Base-by-base conservation (phyloP, 2,329 filamentous ascomycete species). In the Beauveria scarabaeidicola region DNA sequence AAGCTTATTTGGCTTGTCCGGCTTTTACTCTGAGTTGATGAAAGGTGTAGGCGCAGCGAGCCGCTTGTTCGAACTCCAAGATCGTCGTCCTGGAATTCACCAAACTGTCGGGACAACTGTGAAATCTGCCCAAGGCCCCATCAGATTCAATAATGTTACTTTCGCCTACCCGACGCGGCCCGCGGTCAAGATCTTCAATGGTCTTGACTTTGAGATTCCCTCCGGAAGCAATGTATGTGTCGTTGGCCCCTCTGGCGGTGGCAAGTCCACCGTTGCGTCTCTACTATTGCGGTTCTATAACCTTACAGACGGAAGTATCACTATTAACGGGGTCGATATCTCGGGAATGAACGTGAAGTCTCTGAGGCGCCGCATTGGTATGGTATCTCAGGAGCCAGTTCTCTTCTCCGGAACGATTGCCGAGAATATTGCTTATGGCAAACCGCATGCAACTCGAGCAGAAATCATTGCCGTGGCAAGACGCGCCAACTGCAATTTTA, bases 11-110 rank as follows among this genome's bases (percentile, higher is more conserved):
- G 94, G 94, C 4, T 79, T 99, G 1, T 96, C 91, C 4, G 91
- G 90, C 60, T 99, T 99, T 75, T 99, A 97, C 74, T 96, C 92
- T 0, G 94, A 99, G 71, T 81, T 99, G 63, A 99, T 99, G 94
- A 99, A 99, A 74, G 95, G 95, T 46, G 93, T 96, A 4, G 94
- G 95, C 68, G 94, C 94, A 46, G 94, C 94, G n/a, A 96, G 89
- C 68, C 88, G 94, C 62, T 80, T 99, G 1, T 99, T 99, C 69
- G 94, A 99, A 70, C 82, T 99, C 6, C 92, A 97, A 71, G 94
- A 99, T 72, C 87, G 94, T 63, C 79, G 90, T 61, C 89, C 92
- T 0, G 88, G 86, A 2, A 95, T 97, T 62, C 87, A 87, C n/a
- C 85, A 92, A 21, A 99, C 95, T 0, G 85, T 88, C 56, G 94